These are phyloP conservation scores for Gossypium rotundifolium DNA, from an alignment of 345 rosid species.

Conservation along the genomic window DNA sequence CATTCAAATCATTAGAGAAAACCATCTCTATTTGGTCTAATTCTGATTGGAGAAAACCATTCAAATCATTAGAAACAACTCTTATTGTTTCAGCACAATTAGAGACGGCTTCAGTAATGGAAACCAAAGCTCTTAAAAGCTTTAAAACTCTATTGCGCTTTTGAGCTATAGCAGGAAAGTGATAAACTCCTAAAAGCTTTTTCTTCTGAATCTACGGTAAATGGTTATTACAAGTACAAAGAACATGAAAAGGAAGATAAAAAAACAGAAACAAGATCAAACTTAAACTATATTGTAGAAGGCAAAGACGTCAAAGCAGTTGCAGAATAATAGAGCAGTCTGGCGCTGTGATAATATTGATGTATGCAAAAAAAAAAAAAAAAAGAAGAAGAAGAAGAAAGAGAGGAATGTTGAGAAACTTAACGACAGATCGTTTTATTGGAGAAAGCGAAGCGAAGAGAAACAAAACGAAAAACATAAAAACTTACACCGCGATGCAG, in stretches of 20 bases:
- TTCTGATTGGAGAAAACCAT: constrained; percentile 48
- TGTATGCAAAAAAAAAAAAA: not conserved
- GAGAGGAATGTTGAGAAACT: not conserved
- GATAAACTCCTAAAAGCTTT: constrained; percentile 45
- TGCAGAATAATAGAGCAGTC: constrained; percentile 9
- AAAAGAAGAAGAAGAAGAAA: not conserved
- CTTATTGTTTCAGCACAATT: constrained; percentile 48
- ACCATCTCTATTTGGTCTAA: constrained; percentile 33
- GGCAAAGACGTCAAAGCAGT: constrained; percentile 18
- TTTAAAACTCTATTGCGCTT: constrained; percentile 44
- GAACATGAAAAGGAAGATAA: not conserved
- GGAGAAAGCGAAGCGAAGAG: no score
- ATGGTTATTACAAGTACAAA: not conserved
- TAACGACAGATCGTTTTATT: fast-evolving
- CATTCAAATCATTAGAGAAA: no score
- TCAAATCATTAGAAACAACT: constrained; percentile 47
- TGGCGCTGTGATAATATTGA: no score
- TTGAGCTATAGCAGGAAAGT: constrained; percentile 40
- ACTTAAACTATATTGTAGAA: not conserved
- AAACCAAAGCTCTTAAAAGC: constrained; percentile 43
- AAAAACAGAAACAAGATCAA: not conserved
- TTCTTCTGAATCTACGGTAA: not conserved
- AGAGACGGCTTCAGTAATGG: constrained; percentile 52
- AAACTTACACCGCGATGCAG: no score
- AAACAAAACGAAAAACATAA: no score